Percentiles rank a stretch among this genome's conserved stretches.
These are phyloP conservation scores for Aspergillus viridinutans DNA, from an alignment of 2,329 filamentous ascomycete genomes.

Conservation along the genomic window DNA sequence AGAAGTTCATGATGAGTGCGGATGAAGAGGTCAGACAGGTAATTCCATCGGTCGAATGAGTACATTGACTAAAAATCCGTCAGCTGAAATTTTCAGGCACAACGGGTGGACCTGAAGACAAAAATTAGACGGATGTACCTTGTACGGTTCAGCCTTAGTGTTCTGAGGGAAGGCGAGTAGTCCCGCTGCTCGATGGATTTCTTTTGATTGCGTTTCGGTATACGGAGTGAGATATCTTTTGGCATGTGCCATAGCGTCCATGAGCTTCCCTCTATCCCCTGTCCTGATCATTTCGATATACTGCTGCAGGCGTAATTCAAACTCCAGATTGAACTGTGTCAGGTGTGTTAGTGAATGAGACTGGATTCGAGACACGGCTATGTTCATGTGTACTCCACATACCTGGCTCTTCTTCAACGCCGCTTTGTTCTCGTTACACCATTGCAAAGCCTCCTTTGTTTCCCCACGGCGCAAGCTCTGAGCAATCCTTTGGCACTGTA, in stretches of 20 bases:
- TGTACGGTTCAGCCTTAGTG: slow-evolving; percentile 57
- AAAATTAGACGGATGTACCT: slow-evolving; percentile 36
- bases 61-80: slow-evolving; percentile 60
- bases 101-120: neutral
- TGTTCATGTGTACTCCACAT: slow-evolving; percentile 23
- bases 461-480: slow-evolving; percentile 66
- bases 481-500: slow-evolving; percentile 73
- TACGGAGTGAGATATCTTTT: slow-evolving; percentile 74
- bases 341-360: neutral
- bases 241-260: slow-evolving; percentile 77
- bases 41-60: slow-evolving; percentile 65
- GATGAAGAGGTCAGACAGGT: slow-evolving; percentile 76
- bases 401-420: slow-evolving; percentile 83
- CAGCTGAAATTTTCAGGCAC: slow-evolving; percentile 1
- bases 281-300: slow-evolving; percentile 85
- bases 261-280: slow-evolving; percentile 58
- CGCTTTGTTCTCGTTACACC: slow-evolving; percentile 93
- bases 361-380: neutral
- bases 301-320: slow-evolving; percentile 88
- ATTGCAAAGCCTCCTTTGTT: slow-evolving; percentile 74
- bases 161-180: slow-evolving; percentile 70
- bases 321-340: slow-evolving; percentile 73
- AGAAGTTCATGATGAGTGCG: slow-evolving; percentile 82
- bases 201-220: slow-evolving; percentile 61
- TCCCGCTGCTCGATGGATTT: slow-evolving; percentile 70